phyloP scores from a whole-genome alignment of 75 land plant species.

The Larix kaempferi region DNA sequence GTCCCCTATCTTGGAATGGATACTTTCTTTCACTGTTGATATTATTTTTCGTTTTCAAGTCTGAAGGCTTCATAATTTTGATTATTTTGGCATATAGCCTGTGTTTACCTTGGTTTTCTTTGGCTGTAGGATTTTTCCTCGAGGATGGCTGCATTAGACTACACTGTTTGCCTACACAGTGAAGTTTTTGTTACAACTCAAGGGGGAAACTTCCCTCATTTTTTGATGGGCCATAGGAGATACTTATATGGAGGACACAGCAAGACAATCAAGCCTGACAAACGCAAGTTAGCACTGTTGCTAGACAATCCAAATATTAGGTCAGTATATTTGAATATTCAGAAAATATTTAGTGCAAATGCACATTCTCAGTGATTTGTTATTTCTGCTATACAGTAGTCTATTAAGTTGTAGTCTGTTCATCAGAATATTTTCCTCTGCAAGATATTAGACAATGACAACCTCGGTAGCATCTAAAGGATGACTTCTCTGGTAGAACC shows the following conservation, averaged over 20 bases:
- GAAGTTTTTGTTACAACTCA: slow-evolving; percentile 94
- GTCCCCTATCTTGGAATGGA: no score
- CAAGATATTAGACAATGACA: no score
- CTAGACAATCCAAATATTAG: slow-evolving; percentile 65
- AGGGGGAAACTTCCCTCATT: slow-evolving; percentile 93
- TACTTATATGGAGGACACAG: slow-evolving; percentile 74
- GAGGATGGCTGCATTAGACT: slow-evolving; percentile 87
- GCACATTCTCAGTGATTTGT: neutral
- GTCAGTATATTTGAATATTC: slow-evolving; percentile 20
- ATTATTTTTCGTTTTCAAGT: no score
- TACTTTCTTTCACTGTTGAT: no score
- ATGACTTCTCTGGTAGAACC: no score
- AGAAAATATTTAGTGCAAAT: neutral
- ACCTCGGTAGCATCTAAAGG: no score
- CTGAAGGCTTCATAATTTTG: no score
- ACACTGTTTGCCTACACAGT: slow-evolving; percentile 81
- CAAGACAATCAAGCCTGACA: slow-evolving; percentile 75
- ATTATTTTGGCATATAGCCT: no score
- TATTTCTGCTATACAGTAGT: no score
- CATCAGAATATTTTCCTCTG: no score
- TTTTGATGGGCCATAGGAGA: slow-evolving; percentile 86
- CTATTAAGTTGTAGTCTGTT: no score
- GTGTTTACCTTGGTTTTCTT: neutral
- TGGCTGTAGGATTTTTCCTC: slow-evolving; percentile 62
- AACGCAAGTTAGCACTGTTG: slow-evolving; percentile 63